Evolutionary conservation across 768 basidiomycete species (phyloP), one percentile per base, ranked within the genome.

Genomic region (Mycena leptocephala): DNA sequence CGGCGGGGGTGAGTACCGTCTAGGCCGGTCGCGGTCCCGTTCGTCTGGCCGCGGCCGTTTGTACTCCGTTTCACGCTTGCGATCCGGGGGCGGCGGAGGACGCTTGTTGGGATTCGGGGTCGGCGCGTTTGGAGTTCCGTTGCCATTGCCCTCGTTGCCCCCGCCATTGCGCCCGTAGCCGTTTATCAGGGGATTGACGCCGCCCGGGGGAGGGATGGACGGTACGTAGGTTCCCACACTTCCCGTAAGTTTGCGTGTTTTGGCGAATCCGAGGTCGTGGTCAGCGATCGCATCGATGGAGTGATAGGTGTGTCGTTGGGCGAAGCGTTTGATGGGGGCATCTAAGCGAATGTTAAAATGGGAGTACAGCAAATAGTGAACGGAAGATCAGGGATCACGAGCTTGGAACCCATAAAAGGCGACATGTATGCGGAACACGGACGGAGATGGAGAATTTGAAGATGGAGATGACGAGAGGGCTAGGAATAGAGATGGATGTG

Each of bases 1-100:
- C 35, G 76, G 90, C 13, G 90, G 88, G 32, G 86, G 84, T 0
- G 89, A 86, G 70, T 91, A 85, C 28, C 88, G 83, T 26, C 89
- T 83, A n/a, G n/a, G n/a, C 76, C 85, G 79, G 24, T 18, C 88
- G 81, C 1, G 90, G 86, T 18, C 86, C 84, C 76, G 73, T 46
- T 85, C 82, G 79, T 86, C 83, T 9, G 72, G 71, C 6, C 76
- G 66, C 16, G 55, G 75, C 67, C 82, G 86, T 43, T 76, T 86
- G 26, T 81, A 85, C 22, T 90, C 89, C 13, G 89, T 89, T 14
- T 74, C 72, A 28, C 88, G 86, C 46, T 86, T 86, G 62, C 87
- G 85, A 79, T 86, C 76, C 35, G 84, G 83, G 28, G 84, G 87
- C 22, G 84, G 80, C 14, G 83, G 66, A 41, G 83, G 82, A 55